Percentiles rank a stretch among this genome's conserved stretches.
Evolutionary conservation across 73 alveolate genomes (phyloP).

Genomic region (Paramecium octaurelia): DNA sequence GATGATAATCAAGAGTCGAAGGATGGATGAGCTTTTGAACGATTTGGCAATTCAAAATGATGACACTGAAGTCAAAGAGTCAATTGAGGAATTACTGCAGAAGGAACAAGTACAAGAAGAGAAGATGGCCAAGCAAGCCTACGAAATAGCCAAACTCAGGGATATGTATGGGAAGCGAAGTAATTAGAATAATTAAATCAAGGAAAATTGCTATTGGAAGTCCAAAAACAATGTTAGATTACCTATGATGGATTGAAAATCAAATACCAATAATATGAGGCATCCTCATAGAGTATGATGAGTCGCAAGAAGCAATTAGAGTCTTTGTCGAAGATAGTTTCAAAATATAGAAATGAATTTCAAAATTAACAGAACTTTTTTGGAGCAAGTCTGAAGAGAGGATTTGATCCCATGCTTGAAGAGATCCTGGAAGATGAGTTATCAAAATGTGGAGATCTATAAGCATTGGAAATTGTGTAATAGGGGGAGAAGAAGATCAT

Average conservation of each 20-base stretch:
- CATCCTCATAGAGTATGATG: background rate
- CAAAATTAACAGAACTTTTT: background rate
- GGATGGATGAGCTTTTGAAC: background rate
- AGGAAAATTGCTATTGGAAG: background rate
- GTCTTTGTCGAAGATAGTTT: background rate
- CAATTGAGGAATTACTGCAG: background rate
- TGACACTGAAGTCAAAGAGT: background rate
- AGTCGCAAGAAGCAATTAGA: background rate
- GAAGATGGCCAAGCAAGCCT: background rate
- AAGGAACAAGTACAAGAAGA: background rate
- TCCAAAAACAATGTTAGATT: background rate
- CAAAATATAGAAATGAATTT: background rate
- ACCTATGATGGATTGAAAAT: background rate
- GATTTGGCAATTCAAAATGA: background rate
- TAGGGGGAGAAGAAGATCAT: background rate
- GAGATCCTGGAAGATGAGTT: conserved; percentile 9
- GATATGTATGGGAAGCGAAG: background rate
- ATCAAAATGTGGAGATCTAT: background rate
- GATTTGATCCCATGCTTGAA: conserved; percentile 26
- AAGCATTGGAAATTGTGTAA: background rate
- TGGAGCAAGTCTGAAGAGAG: background rate
- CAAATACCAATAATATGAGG: background rate
- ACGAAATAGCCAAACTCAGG: background rate
- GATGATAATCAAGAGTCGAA: background rate
- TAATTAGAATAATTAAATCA: background rate